Percentiles rank a stretch among this genome's conserved stretches.
Conservation (phyloP, 805 yeast genomes). For the Wickerhamiella musiphila region DNA sequence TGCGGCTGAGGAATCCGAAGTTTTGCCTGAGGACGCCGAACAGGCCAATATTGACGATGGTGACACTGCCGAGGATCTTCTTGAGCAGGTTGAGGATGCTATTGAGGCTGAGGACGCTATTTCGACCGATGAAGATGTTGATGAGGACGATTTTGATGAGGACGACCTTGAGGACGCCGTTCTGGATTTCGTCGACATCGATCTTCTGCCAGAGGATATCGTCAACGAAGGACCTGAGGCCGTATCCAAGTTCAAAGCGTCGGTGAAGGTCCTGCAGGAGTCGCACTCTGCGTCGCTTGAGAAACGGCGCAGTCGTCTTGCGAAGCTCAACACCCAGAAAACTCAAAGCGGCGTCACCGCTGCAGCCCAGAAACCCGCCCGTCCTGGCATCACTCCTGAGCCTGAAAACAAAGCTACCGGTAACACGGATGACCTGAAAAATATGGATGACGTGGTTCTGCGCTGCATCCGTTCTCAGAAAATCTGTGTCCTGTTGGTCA, state of each 20-base stretch:
- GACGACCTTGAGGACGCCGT: conserved; percentile 38
- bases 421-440: conserved; percentile 6
- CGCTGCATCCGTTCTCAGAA: conserved; percentile 11
- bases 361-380: conserved; percentile 1
- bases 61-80: conserved; percentile 9
- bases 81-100: conserved; percentile 27
- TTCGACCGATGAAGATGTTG: conserved; percentile 22
- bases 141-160: conserved; percentile 27
- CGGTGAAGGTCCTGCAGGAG: conserved; percentile 3
- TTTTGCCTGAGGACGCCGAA: conserved; percentile 60
- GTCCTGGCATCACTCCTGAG: conserved; percentile 7
- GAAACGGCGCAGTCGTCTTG: not conserved
- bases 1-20: conserved; percentile 26
- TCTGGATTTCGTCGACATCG: conserved; percentile 17
- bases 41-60: conserved; percentile 52
- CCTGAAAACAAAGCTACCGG: conserved; percentile 1
- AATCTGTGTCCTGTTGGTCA: conserved; percentile 9
- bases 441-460: conserved; percentile 7
- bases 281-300: not conserved
- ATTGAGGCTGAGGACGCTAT: conserved; percentile 38
- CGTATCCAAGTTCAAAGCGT: conserved; percentile 7
- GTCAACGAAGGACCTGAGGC: conserved; percentile 17
- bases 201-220: conserved; percentile 13
- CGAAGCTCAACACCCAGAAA: not conserved
- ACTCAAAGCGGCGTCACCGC: too few species aligned